Percentiles rank a stretch among this genome's conserved stretches.
phyloP scores from a whole-genome alignment of 352 stramenopile genomes.

The Stramenopiles sp. region DNA sequence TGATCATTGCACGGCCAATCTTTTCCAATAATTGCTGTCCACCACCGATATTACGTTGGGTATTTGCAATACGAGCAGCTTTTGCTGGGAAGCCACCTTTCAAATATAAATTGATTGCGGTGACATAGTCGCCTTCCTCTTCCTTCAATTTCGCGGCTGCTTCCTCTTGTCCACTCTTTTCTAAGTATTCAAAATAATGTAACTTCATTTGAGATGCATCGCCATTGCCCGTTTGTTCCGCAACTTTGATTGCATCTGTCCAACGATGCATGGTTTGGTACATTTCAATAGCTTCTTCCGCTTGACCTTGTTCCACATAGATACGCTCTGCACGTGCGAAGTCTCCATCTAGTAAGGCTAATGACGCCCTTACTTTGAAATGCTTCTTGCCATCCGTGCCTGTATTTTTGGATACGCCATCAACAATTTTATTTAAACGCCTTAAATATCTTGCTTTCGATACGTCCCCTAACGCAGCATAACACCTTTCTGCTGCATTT shows the following conservation, averaged over 20 bases:
- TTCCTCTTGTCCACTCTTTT: slow-evolving; percentile 69
- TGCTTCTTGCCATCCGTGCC: slow-evolving; percentile 41
- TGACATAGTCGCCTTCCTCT: slow-evolving; percentile 60
- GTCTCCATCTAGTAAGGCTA: slow-evolving; percentile 65
- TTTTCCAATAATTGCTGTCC: slow-evolving; percentile 63
- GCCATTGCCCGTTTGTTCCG: slow-evolving; percentile 48
- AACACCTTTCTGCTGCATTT: slow-evolving; percentile 61
- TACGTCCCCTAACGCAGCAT: slow-evolving; percentile 68
- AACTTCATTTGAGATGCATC: slow-evolving; percentile 59
- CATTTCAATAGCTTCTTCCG: slow-evolving; percentile 79
- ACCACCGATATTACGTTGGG: slow-evolving; percentile 50
- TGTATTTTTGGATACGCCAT: slow-evolving; percentile 44
- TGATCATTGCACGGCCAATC: slow-evolving; percentile 59
- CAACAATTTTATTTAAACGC: slow-evolving; percentile 67
- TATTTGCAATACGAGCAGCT: slow-evolving; percentile 53
- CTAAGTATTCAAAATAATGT: slow-evolving; percentile 71
- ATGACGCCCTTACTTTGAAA: slow-evolving; percentile 52
- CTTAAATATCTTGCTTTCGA: slow-evolving; percentile 54
- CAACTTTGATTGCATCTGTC: slow-evolving; percentile 75
- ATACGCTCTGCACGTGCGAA: slow-evolving; percentile 66
- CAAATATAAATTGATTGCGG: slow-evolving; percentile 70
- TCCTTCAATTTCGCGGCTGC: slow-evolving; percentile 69
- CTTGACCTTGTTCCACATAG: slow-evolving; percentile 57
- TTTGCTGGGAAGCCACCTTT: slow-evolving; percentile 71
- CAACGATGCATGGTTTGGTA: slow-evolving; percentile 79